phyloP scores from a whole-genome alignment of 768 basidiomycete species.

The Tylopilus felleus region DNA sequence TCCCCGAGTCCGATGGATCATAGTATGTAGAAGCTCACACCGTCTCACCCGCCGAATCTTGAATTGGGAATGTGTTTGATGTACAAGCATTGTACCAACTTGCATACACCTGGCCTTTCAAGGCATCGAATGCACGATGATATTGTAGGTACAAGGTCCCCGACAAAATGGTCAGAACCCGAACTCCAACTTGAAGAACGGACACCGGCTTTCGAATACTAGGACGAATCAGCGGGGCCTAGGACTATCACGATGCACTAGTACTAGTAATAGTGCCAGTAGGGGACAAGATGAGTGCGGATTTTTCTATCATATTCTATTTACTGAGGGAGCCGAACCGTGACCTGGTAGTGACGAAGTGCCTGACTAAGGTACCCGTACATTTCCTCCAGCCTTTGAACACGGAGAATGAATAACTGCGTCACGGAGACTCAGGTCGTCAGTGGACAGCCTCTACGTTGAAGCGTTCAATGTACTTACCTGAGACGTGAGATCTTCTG shows the following conservation, averaged over 20 bases:
- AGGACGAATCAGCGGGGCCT: background rate
- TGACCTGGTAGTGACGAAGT: slow-evolving; percentile 22
- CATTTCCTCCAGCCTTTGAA: slow-evolving; percentile 14
- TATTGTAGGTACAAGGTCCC: too few species aligned
- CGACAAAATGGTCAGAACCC: too few species aligned
- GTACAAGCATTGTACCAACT: too few species aligned
- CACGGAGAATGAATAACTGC: slow-evolving; percentile 15
- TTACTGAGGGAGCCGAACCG: slow-evolving; percentile 10
- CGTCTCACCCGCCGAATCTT: too few species aligned
- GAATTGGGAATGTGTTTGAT: too few species aligned
- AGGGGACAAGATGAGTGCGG: background rate
- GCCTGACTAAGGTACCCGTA: slow-evolving; percentile 22
- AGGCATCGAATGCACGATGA: background rate
- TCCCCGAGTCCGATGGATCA: too few species aligned
- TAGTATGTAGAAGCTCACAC: too few species aligned
- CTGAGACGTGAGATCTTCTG: slow-evolving; percentile 11
- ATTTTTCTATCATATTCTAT: background rate
- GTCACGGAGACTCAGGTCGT: background rate
- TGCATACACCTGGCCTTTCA: too few species aligned
- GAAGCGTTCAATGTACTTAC: background rate
- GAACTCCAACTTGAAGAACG: too few species aligned
- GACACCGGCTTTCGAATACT: background rate
- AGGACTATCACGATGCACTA: too few species aligned
- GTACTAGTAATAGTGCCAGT: background rate
- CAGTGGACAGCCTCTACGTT: background rate